A percentile compares a stretch with the other conserved stretches of the same genome.
phyloP scores from a whole-genome alignment of 805 yeast genomes.

The Cyberlindnera veronae region DNA sequence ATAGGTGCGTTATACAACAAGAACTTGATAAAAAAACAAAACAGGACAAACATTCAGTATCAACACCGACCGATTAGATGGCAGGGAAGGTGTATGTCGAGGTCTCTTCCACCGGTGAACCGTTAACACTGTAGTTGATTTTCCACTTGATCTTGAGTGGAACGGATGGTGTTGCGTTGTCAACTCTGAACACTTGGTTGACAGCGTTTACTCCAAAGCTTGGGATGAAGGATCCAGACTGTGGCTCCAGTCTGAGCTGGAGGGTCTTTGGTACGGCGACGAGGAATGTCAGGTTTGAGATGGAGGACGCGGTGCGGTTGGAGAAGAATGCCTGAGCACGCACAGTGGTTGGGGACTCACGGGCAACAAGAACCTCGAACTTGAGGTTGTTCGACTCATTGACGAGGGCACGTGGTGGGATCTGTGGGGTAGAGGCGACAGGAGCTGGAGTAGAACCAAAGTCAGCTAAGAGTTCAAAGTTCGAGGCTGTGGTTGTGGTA shows the following conservation, averaged over 20 bases:
- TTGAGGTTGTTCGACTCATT: slow-evolving; percentile 45
- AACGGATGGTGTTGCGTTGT: slow-evolving; percentile 32
- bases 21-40: too few species aligned
- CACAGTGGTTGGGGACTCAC: slow-evolving; percentile 36
- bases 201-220: slow-evolving; percentile 47
- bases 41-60: neutral
- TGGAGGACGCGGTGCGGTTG: slow-evolving; percentile 42
- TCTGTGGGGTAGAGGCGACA: slow-evolving; percentile 5
- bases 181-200: slow-evolving; percentile 46
- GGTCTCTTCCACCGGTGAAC: slow-evolving; percentile 48
- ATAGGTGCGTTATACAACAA: too few species aligned
- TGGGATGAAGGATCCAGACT: slow-evolving; percentile 51
- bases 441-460: slow-evolving; percentile 16
- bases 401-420: slow-evolving; percentile 29
- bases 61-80: too few species aligned
- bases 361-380: slow-evolving; percentile 42
- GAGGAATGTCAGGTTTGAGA: slow-evolving; percentile 53
- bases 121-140: slow-evolving; percentile 49
- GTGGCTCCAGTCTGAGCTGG: slow-evolving; percentile 56
- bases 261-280: slow-evolving; percentile 70
- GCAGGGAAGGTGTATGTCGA: slow-evolving; percentile 47
- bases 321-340: slow-evolving; percentile 48
- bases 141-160: slow-evolving; percentile 77
- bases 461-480: slow-evolving; percentile 24
- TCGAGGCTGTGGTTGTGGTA: slow-evolving; percentile 9